Base-by-base conservation (phyloP, 2,329 filamentous ascomycete genomes). In the Spiromastix sp. region DNA sequence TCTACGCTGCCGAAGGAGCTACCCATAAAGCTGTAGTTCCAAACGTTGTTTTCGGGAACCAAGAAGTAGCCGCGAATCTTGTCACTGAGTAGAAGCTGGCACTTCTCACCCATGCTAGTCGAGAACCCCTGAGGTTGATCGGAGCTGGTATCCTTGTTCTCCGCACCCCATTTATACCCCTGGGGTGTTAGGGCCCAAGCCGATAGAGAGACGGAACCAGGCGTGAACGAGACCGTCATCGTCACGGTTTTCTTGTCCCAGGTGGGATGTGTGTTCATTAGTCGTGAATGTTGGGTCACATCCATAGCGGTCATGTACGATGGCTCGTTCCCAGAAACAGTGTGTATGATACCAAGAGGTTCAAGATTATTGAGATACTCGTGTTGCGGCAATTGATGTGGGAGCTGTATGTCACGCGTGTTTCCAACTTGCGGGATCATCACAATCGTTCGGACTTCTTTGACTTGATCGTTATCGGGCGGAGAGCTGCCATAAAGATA, bases 21-120 rank as follows among this genome's bases (percentile, higher is more conserved):
- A 37, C 91, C 91, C 79, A 96, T 85, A 70, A 98, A 98, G 59
- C 83, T 91, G 67, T 95, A 98, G 63, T 98, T 98, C 91, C 91
- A 98, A 42, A 81, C 72, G 43, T 79, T 79, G 36, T 81, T 80
- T 53, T 95, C 87, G 0, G 91, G 91, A 15, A 96, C 86, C 37
- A 98, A 67, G 76, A 98, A 98, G 68, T 87, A 96, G 18, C 91
- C 93, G 48, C 83, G 77, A 57, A 95, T 94, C 59, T 87, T 84
- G 50, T 95, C 89, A 45, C 84, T 93, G 35, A 98, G 74, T 18
- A 98, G 67, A 37, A 98, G 68, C 66, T 98, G 93, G 48, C 85
- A 86, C 67, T 96, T 96, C 61, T 93, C 83, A 34, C 91, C 91
- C 75, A 96, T 93, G 39, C 69, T 77, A 17, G 85, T 93, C 39